Base-by-base conservation (phyloP, 192 early-diverging fungal species). In the Coemansia sp. region DNA sequence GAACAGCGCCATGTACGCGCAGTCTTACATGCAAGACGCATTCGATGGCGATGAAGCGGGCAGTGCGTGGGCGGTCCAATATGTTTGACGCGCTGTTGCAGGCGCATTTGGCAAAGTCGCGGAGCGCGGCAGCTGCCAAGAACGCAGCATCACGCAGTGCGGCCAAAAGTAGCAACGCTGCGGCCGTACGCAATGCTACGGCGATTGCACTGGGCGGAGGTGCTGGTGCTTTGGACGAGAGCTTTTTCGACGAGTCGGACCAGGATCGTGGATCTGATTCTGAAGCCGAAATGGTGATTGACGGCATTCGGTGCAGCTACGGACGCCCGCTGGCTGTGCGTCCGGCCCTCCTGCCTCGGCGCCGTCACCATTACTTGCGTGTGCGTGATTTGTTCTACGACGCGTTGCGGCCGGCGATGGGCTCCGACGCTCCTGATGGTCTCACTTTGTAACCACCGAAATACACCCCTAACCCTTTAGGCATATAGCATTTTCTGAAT, bases 1-100 rank as follows among this genome's bases (percentile, higher is more conserved):
- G 83, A 35, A 84, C 82, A 11, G 55, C 72, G 48, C 84, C 84
- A 0, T 98, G 96, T 74, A 82, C 87, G 49, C 89, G 96, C 45
- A 93, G 93, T 47, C 85, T 98, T 12, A 98, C 94, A 25, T 98
- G 96, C 82, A 98, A 98, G 70, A 94, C 92, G 4, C 96, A 98
- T 61, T 88, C 91, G 27, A 93, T 98, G 84, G 88, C 87, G 1
- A 82, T 85, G 41, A 98, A 98, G 70, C 84, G 94, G 32, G 84
- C 83, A 2, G 96, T 98, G 9, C 73, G 75, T 47, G 95, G 94
- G 14, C 85, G 96, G 50, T 92, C 94, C 27, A 83, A 88, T 70
- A 83, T 86, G 17, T 98, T 93, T 70, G 93, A 98, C 63, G 81
- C 84, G 5, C 68, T 96, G 19, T 73, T 94, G 56, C 73, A 86